Evolutionary conservation across 352 stramenopile species (phyloP).

Genomic region (Phytopythium delawarense): DNA sequence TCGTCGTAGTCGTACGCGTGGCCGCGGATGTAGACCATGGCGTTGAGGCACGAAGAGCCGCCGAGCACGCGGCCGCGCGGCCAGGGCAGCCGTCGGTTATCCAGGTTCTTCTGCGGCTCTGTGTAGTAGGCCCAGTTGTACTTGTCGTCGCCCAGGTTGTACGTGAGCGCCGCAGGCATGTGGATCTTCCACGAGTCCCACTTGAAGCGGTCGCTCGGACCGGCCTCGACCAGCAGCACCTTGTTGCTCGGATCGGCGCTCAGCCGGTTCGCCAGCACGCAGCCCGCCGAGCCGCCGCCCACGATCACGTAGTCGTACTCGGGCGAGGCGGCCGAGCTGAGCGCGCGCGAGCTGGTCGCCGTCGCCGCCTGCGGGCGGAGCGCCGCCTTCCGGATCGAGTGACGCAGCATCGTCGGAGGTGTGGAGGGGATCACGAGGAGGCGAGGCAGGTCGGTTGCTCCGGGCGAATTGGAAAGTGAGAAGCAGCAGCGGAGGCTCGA

Average conservation of each 20-base stretch:
- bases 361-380: not conserved
- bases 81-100: constrained; percentile 78
- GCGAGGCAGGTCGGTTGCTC: not conserved
- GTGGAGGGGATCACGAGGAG: not conserved
- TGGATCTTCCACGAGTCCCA: constrained; percentile 91
- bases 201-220: constrained; percentile 69
- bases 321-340: constrained; percentile 16
- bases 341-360: constrained; percentile 6
- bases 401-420: constrained; percentile 14
- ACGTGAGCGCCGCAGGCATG: constrained; percentile 86
- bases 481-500: not conserved
- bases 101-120: constrained; percentile 78
- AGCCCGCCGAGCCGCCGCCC: constrained; percentile 87
- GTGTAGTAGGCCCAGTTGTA: constrained; percentile 90
- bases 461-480: not conserved
- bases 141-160: constrained; percentile 76
- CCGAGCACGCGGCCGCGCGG: constrained; percentile 85
- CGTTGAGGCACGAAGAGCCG: constrained; percentile 86
- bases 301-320: constrained; percentile 93
- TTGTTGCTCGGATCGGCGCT: constrained; percentile 75
- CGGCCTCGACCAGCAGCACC: constrained; percentile 90
- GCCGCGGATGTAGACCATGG: constrained; percentile 90
- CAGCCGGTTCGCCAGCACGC: constrained; percentile 88
- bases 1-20: constrained; percentile 88
- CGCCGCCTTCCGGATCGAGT: constrained; percentile 12